A percentile compares a stretch with the other conserved stretches of the same genome.
Conservation (phyloP, 441 rosid genomes). For the Erodium moschatum region DNA sequence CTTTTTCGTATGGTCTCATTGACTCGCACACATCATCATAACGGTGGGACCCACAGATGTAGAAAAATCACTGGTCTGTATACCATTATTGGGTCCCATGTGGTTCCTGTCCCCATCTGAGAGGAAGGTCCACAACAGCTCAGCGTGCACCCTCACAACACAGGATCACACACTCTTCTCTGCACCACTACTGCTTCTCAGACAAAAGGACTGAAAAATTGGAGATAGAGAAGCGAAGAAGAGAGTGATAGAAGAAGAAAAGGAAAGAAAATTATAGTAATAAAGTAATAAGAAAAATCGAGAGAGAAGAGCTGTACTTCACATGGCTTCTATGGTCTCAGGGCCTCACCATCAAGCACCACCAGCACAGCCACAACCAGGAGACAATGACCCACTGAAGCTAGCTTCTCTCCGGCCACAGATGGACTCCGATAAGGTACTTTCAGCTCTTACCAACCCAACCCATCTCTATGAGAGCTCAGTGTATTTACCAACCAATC, state of each 20-base stretch:
- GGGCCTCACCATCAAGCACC: slow-evolving; percentile 33
- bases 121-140: neutral
- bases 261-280: neutral
- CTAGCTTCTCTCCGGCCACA: slow-evolving; percentile 28
- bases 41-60: neutral
- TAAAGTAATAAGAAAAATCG: neutral
- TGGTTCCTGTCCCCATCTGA: neutral
- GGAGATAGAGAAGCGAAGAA: neutral
- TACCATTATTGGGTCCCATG: slow-evolving; percentile 7
- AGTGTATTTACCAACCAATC: neutral
- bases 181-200: neutral
- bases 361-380: slow-evolving; percentile 19
- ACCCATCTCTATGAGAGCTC: neutral
- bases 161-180: neutral
- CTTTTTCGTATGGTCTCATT: neutral
- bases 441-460: neutral
- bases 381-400: slow-evolving; percentile 30
- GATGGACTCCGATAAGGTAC: slow-evolving; percentile 48
- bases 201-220: slow-evolving; percentile 1
- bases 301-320: slow-evolving; percentile 30
- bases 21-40: neutral
- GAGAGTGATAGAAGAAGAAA: neutral
- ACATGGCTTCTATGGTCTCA: slow-evolving; percentile 45
- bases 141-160: neutral
- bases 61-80: neutral